Evolutionary conservation across 441 rosid species (phyloP).

Genomic region (Iberis amara): DNA sequence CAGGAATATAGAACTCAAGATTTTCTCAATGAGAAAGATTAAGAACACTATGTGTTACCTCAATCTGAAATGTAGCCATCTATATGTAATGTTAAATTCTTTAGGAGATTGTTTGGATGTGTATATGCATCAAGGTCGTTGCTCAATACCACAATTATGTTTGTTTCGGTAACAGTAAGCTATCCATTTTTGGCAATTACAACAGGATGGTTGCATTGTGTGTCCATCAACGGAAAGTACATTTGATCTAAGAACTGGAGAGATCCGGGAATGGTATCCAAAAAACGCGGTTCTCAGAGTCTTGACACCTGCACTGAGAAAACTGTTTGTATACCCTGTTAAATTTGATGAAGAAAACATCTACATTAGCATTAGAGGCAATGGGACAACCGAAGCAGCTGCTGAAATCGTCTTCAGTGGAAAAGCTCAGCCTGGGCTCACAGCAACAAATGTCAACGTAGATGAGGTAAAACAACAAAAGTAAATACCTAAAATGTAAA

Average conservation of each 20-base stretch:
- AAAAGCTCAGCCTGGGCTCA: slow-evolving; percentile 85
- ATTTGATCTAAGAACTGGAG: slow-evolving; percentile 71
- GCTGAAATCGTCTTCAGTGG: slow-evolving; percentile 90
- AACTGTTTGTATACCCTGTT: slow-evolving; percentile 57
- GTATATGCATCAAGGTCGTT: not conserved
- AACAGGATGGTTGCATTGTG: slow-evolving; percentile 85
- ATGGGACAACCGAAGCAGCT: slow-evolving; percentile 46
- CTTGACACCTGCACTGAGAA: slow-evolving; percentile 73
- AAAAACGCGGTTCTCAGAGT: slow-evolving; percentile 79
- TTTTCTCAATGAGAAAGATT: not conserved
- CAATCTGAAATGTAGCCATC: too few species aligned
- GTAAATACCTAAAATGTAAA: not conserved
- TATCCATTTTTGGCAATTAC: slow-evolving; percentile 14
- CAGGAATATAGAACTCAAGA: not conserved
- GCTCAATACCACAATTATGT: not conserved
- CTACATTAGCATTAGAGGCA: slow-evolving; percentile 55
- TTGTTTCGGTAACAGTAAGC: not conserved
- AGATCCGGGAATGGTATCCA: slow-evolving; percentile 78
- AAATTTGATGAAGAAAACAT: slow-evolving; percentile 73
- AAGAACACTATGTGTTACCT: not conserved
- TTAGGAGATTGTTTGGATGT: slow-evolving; percentile 2
- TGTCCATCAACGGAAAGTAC: slow-evolving; percentile 90
- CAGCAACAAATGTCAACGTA: slow-evolving; percentile 74
- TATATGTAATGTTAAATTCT: too few species aligned
- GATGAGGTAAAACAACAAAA: slow-evolving; percentile 58